A percentile compares a stretch with the other conserved stretches of the same genome.
Evolutionary conservation across 2,329 filamentous ascomycete genomes (phyloP).

Genomic region (Pestalotiopsis sp.): DNA sequence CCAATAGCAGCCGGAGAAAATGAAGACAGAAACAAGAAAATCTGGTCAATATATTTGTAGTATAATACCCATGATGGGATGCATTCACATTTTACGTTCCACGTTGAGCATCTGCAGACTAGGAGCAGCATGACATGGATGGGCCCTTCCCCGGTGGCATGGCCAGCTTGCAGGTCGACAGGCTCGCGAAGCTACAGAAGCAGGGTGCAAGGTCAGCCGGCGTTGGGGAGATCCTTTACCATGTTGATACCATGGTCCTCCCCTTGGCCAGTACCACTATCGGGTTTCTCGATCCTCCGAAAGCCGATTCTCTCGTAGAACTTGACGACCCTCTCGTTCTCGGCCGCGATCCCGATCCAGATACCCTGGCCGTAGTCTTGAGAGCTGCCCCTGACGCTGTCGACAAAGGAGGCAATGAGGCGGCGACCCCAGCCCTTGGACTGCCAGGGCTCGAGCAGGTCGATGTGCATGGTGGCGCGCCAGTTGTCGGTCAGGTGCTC

Average conservation of each 20-base stretch:
- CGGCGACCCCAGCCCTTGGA: constrained; percentile 46
- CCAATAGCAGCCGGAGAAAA: neutral
- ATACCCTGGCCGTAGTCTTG: constrained; percentile 39
- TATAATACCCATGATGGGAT: neutral
- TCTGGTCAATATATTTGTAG: neutral
- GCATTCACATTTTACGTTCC: neutral
- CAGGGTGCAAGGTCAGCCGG: neutral
- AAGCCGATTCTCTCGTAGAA: constrained; percentile 54
- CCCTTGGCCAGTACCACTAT: constrained; percentile 19
- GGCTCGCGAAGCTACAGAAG: too few species aligned
- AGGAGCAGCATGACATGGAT: too few species aligned
- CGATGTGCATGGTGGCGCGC: constrained; percentile 52
- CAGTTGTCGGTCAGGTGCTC: constrained; percentile 36
- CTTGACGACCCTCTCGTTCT: constrained; percentile 49
- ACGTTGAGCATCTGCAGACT: too few species aligned
- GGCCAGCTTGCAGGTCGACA: too few species aligned
- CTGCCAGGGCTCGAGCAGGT: constrained; percentile 46
- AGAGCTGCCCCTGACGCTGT: constrained; percentile 32
- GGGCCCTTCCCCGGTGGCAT: too few species aligned
- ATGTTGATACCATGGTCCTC: constrained; percentile 42
- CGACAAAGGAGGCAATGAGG: constrained; percentile 44
- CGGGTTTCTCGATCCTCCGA: constrained; percentile 34
- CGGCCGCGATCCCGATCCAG: constrained; percentile 46
- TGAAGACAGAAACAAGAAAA: neutral
- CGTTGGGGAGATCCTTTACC: constrained; percentile 38